Percentiles rank a stretch among this genome's conserved stretches.
These are phyloP conservation scores for Favolaschia claudopus DNA, from an alignment of 768 basidiomycete species.

Conservation along the genomic window DNA sequence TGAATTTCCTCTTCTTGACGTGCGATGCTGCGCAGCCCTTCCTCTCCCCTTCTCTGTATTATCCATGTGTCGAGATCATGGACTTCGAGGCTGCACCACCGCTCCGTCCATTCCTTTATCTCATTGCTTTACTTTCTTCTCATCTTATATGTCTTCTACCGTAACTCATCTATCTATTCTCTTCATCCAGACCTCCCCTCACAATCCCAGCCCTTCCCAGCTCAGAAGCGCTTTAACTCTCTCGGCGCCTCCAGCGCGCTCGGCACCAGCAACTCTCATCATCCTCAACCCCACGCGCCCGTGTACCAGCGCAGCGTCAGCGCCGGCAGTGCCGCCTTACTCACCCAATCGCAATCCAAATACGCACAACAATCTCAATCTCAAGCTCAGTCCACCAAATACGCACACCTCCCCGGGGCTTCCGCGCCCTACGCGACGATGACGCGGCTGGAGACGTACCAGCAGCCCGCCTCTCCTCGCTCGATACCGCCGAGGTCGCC, in stretches of 20 bases:
- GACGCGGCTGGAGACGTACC: conserved; percentile 16
- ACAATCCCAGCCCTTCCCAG: conserved; percentile 20
- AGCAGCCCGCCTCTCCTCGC: background rate
- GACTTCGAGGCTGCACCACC: too few species aligned
- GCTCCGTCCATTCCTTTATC: background rate
- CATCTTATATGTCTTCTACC: conserved; percentile 40
- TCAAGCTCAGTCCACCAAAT: background rate
- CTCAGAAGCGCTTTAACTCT: conserved; percentile 69
- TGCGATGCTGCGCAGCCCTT: too few species aligned
- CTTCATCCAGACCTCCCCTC: conserved; percentile 7
- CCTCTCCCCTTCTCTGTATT: too few species aligned
- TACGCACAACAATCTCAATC: background rate
- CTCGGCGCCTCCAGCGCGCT: conserved; percentile 43
- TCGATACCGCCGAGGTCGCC: background rate
- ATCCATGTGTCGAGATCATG: too few species aligned
- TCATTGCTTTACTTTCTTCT: background rate
- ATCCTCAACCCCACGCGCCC: background rate
- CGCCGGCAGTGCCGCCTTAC: conserved; percentile 11
- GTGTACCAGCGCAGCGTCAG: conserved; percentile 34
- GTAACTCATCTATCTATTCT: conserved; percentile 36
- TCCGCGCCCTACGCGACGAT: conserved; percentile 25
- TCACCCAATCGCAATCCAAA: background rate
- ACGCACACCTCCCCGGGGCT: conserved; percentile 23
- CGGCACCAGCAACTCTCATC: background rate
- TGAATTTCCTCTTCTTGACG: too few species aligned